Evolutionary conservation across 1,284 basidiomycete species (phyloP), one percentile per base, ranked within the genome.

Genomic region (Ustilago cynodontis): DNA sequence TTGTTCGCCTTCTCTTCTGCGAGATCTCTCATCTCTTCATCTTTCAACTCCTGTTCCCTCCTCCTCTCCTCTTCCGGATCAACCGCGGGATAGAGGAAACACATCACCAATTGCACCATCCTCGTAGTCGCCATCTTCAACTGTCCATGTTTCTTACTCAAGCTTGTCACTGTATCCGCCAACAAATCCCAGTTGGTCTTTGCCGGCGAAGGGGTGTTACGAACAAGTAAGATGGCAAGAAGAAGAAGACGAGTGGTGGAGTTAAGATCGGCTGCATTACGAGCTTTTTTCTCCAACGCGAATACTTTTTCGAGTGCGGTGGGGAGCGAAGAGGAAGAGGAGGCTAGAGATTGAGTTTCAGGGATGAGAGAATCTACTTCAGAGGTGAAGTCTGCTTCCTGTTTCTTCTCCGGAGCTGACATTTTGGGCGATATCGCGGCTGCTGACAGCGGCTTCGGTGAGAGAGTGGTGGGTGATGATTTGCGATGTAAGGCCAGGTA

Each of bases 111-210:
- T 65, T 85, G 82, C 10, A 98, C 95, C 87, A 99, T 93, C 18
- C 91, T 90, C 81, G 95, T 93, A 26, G 95, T 92, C 0, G 92
- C 93, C 71, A 90, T 93, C 86, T 98, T 97, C 71, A 99, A 88
- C 86, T 99, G 97, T 0, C 97, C 97, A 87, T 99, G 97, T 86
- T 98, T 99, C 90, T 97, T 98, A 87, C 92, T 92, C 76, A 84
- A 69, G 18, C 78, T 68, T 8, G 64, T 62, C 16, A 84, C 70
- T 4, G 83, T 83, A 11, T 84, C 82, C 43, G 49, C 45, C 1
- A 86, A 55, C 18, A 83, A 59, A 14, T 72, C 47, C 71, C 82
- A 76, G 55, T 84, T 71, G 13, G 83, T 84, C 24, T 65, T 8
- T 3, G 63, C 2, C 1, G 74, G 52, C 0, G 61, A 65, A 0